Percentiles rank a stretch among this genome's conserved stretches.
phyloP scores from a whole-genome alignment of 345 rosid genomes.

The Mercurialis annua region DNA sequence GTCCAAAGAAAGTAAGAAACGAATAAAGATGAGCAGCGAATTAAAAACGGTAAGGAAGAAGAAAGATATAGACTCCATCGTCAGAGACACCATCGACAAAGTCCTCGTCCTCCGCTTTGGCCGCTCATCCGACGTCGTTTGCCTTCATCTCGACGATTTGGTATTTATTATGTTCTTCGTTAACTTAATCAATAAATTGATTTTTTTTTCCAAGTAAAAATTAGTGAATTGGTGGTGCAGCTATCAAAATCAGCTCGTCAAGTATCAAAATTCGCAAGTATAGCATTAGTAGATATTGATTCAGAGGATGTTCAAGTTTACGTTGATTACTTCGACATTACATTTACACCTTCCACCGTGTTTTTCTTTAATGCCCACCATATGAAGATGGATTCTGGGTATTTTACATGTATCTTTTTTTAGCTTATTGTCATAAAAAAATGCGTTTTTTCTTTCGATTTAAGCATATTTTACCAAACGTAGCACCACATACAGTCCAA shows the following conservation, averaged over 20 bases:
- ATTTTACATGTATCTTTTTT: background rate
- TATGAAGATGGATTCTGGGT: slow-evolving; percentile 98
- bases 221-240: slow-evolving; percentile 33
- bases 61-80: slow-evolving; percentile 64
- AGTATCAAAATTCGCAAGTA: slow-evolving; percentile 59
- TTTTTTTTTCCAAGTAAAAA: background rate
- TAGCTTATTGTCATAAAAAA: too few relatives aligned
- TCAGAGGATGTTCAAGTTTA: slow-evolving; percentile 77
- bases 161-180: slow-evolving; percentile 14
- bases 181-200: background rate
- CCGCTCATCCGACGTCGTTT: slow-evolving; percentile 51
- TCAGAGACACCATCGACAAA: slow-evolving; percentile 77
- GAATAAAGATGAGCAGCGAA: slow-evolving; percentile 49
- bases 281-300: slow-evolving; percentile 70
- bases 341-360: slow-evolving; percentile 63
- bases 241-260: slow-evolving; percentile 70
- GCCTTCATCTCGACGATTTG: slow-evolving; percentile 71
- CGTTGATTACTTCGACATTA: slow-evolving; percentile 76
- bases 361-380: slow-evolving; percentile 97
- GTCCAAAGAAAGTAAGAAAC: background rate
- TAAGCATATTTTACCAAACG: too few relatives aligned
- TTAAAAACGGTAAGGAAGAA: slow-evolving; percentile 55
- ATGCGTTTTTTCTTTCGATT: background rate
- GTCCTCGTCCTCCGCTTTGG: slow-evolving; percentile 93
- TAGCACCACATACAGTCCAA: too few relatives aligned